phyloP scores from a whole-genome alignment of 495 filamentous ascomycete species.

The Neurospora cerealis region DNA sequence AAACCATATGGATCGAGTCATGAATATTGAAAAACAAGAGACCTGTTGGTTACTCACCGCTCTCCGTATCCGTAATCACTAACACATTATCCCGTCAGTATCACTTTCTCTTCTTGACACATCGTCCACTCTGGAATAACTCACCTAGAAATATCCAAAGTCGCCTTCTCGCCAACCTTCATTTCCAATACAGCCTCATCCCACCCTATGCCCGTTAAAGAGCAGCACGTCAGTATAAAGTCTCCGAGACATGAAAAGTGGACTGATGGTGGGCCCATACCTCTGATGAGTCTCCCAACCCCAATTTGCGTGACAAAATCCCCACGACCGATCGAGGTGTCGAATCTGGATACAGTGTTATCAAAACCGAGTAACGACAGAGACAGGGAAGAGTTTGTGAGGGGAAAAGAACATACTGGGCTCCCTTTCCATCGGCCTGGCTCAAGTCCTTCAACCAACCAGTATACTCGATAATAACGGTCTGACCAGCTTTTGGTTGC shows the following conservation, averaged over 20 bases:
- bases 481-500: slow-evolving; percentile 51
- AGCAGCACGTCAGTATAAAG: slow-evolving; percentile 3
- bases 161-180: slow-evolving; percentile 71
- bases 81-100: background rate
- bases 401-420: slow-evolving; percentile 24
- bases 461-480: slow-evolving; percentile 72
- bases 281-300: slow-evolving; percentile 66
- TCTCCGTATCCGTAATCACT: slow-evolving; percentile 75
- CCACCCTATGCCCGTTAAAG: slow-evolving; percentile 50
- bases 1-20: background rate
- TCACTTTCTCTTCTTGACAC: background rate
- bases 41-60: slow-evolving; percentile 38
- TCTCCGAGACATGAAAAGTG: background rate
- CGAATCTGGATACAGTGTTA: slow-evolving; percentile 48
- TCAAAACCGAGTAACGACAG: background rate
- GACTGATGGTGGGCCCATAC: slow-evolving; percentile 30
- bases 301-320: slow-evolving; percentile 63
- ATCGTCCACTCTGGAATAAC: slow-evolving; percentile 13
- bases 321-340: slow-evolving; percentile 58
- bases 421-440: slow-evolving; percentile 40
- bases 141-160: slow-evolving; percentile 67
- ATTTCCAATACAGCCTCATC: slow-evolving; percentile 75
- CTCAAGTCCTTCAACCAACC: slow-evolving; percentile 63
- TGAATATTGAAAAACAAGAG: background rate
- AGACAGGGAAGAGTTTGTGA: background rate